A percentile compares a stretch with the other conserved stretches of the same genome.
Conservation (phyloP, 345 rosid genomes). For the Aurinia saxatilis region DNA sequence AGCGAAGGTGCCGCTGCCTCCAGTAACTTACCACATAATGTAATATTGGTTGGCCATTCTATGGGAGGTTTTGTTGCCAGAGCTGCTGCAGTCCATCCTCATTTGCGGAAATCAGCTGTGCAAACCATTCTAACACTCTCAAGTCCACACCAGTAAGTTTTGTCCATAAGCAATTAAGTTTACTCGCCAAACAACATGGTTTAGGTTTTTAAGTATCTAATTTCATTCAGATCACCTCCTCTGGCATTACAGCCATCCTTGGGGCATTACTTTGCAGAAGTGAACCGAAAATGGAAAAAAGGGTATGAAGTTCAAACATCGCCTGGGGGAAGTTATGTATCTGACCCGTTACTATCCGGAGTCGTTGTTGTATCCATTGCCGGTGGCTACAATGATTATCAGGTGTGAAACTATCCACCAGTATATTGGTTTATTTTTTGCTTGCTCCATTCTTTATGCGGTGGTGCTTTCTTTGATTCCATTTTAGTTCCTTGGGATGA, state of each 20-base stretch:
- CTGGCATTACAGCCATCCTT: constrained; percentile 94
- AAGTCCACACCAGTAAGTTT: constrained; percentile 89
- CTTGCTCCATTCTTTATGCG: background rate
- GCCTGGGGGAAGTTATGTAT: constrained; percentile 38
- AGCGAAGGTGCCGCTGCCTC: constrained; percentile 70
- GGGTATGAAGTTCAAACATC: constrained; percentile 61
- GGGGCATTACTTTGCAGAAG: constrained; percentile 68
- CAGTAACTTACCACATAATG: constrained; percentile 64
- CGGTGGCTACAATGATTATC: constrained; percentile 90
- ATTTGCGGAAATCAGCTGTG: constrained; percentile 66
- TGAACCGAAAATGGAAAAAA: constrained; percentile 80
- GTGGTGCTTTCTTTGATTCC: background rate
- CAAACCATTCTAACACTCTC: constrained; percentile 90
- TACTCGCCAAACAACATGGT: constrained; percentile 5
- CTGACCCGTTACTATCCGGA: constrained; percentile 65
- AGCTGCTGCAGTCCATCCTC: constrained; percentile 88
- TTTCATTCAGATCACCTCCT: constrained; percentile 87
- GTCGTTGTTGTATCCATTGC: constrained; percentile 78
- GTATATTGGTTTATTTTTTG: background rate
- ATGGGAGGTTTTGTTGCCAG: constrained; percentile 99
- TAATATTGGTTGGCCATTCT: constrained; percentile 95
- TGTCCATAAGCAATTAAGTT: constrained; percentile 20
- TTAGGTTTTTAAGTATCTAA: constrained; percentile 22
- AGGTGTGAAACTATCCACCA: constrained; percentile 39
- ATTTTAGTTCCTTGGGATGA: constrained; percentile 4